Conservation (phyloP, 2,329 filamentous ascomycete species). For the Aspergillus costaricaensis region DNA sequence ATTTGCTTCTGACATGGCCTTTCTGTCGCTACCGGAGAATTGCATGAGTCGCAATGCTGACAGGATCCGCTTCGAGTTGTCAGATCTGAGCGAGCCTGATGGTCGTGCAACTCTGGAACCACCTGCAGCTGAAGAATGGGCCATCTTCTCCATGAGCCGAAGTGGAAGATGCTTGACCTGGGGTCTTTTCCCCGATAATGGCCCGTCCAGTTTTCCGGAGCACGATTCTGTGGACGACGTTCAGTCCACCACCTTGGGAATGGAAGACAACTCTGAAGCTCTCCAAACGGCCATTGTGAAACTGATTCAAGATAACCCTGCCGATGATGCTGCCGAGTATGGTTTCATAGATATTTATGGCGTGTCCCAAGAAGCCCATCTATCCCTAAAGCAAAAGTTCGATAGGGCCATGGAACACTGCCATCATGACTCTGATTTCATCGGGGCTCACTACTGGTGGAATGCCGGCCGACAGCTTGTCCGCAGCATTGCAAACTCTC, state of each 20-base stretch:
- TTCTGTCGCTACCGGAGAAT: slow-evolving; percentile 28
- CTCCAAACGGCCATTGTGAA: slow-evolving; percentile 78
- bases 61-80: slow-evolving; percentile 45
- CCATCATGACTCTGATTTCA: slow-evolving; percentile 76
- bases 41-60: slow-evolving; percentile 38
- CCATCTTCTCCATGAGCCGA: slow-evolving; percentile 74
- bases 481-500: slow-evolving; percentile 59
- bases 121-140: slow-evolving; percentile 81
- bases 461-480: slow-evolving; percentile 75
- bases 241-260: slow-evolving; percentile 50
- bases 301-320: slow-evolving; percentile 79
- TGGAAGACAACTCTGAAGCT: slow-evolving; percentile 79
- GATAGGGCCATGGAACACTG: slow-evolving; percentile 75
- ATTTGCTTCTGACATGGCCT: slow-evolving; percentile 35
- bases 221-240: slow-evolving; percentile 53
- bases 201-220: slow-evolving; percentile 63
- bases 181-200: slow-evolving; percentile 64
- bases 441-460: slow-evolving; percentile 83
- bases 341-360: slow-evolving; percentile 12
- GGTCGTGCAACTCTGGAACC: slow-evolving; percentile 64
- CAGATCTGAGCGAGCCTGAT: slow-evolving; percentile 39
- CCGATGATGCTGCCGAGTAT: slow-evolving; percentile 59
- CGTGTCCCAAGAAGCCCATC: slow-evolving; percentile 7
- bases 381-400: slow-evolving; percentile 40
- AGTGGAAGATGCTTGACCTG: slow-evolving; percentile 71